Evolutionary conservation across 2,329 filamentous ascomycete species (phyloP).

Genomic region (Verticillium longisporum): DNA sequence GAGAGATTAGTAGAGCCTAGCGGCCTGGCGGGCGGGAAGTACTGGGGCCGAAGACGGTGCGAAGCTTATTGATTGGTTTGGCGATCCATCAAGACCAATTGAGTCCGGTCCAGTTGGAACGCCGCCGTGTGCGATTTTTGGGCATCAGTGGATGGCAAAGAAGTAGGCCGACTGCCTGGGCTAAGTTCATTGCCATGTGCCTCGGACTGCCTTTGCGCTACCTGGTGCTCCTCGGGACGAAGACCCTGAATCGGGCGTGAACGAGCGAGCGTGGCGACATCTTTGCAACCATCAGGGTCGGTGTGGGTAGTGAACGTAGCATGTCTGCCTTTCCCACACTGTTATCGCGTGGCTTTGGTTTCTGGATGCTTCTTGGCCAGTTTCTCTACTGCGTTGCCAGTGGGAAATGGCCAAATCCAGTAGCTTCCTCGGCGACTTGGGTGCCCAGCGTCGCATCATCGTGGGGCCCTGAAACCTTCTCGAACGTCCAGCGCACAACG

Average conservation of each 20-base stretch:
- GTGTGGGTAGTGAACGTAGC: neutral
- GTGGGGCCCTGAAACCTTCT: conserved; percentile 14
- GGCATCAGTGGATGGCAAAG: neutral
- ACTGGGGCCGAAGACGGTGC: conserved; percentile 1
- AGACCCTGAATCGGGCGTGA: neutral
- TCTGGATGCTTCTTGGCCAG: neutral
- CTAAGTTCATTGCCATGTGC: no score
- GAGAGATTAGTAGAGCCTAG: conserved; percentile 1
- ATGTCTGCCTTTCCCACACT: neutral
- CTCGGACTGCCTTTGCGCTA: no score
- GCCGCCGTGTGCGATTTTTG: neutral
- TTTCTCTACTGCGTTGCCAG: neutral
- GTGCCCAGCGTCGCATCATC: neutral
- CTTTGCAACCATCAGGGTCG: neutral
- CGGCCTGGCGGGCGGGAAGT: conserved; percentile 3
- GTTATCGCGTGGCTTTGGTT: neutral
- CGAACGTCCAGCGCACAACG: conserved; percentile 4
- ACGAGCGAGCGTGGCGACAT: neutral
- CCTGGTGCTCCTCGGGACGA: no score
- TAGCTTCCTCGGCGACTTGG: neutral
- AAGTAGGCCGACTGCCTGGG: neutral
- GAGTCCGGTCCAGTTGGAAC: neutral
- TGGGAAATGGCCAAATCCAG: neutral
- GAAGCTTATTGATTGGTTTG: neutral
- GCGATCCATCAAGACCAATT: neutral